Evolutionary conservation across 1,139 yeast species (phyloP), one percentile per base, ranked within the genome.

Genomic region (Saccharomycopsis crataegensis): DNA sequence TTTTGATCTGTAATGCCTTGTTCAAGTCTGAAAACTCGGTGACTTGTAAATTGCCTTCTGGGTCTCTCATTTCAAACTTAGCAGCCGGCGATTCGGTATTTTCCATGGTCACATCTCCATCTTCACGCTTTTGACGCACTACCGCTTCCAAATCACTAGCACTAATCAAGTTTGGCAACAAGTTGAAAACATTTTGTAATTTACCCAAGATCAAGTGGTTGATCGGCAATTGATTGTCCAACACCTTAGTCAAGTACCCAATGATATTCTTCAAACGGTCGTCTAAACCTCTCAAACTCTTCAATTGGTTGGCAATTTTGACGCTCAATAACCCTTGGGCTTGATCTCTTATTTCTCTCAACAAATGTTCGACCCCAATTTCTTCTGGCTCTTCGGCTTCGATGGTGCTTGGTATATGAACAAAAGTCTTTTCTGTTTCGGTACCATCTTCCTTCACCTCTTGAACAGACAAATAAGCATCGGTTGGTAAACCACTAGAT

Each of bases 371-470:
- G 8, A 94, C 99, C 59, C 99, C 99, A 62, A 94, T 94, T 70
- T 94, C 99, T 70, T 94, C 99, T 2, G 99, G 99, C 68, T 94
- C 99, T 67, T 94, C 99, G 3, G 99, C 99, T 66, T 89, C 95
- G 60, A 94, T 90, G 37, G 82, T 76, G 12, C 96, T 87, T 12
- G 98, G 96, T 43, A 91, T 84, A 69, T 94, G 99, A 43, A 89
- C 82, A 72, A 93, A 93, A 1, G 98, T 91, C 70, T 84, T 84
- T 65, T 90, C 96, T 3, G 96, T 88, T 3, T 93, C 82, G 1
- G 96, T 80, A n/a, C 99, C 99, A 69, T 91, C 98, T 64, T 90
- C 94, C 67, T 90, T 91, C 59, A 93, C 88, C 71, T 93, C 99
- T 65, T 94, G 98, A 44, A 93, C 83, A 4, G 98, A 95, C 62